These are phyloP conservation scores for Aeschynomene evenia DNA, from an alignment of 306 rosid species.

Conservation along the genomic window DNA sequence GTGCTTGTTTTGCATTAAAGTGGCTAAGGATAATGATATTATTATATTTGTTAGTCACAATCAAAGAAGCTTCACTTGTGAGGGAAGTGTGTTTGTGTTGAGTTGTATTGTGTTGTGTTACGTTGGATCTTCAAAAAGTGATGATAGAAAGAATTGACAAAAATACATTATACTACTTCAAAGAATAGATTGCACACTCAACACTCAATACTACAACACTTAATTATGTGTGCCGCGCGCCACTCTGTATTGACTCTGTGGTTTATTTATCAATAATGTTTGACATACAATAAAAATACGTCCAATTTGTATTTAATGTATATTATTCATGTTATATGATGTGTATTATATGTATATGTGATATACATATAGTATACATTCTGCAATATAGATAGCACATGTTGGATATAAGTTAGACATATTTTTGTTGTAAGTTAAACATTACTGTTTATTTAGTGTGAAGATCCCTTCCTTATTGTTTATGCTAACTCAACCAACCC, in stretches of 20 bases:
- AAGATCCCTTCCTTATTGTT: conserved; percentile 33
- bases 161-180: conserved; percentile 18
- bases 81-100: conserved; percentile 51
- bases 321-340: no score
- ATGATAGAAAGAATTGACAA: not conserved
- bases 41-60: not conserved
- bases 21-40: not conserved
- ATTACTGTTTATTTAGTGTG: not conserved
- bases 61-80: conserved; percentile 44
- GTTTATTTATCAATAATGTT: no score
- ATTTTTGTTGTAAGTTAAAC: no score
- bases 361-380: no score
- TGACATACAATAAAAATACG: no score
- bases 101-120: no score
- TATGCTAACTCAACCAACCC: conserved; percentile 30
- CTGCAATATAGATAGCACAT: no score
- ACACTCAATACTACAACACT: no score
- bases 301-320: no score
- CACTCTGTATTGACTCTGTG: conserved; percentile 18
- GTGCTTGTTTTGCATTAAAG: conserved; percentile 10
- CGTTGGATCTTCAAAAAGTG: conserved; percentile 35
- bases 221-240: no score
- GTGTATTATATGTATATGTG: no score
- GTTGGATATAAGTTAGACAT: no score
- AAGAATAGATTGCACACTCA: conserved; percentile 39